These are phyloP conservation scores for Rhodotorula sphaerocarpa DNA, from an alignment of 768 basidiomycete genomes.

Conservation along the genomic window DNA sequence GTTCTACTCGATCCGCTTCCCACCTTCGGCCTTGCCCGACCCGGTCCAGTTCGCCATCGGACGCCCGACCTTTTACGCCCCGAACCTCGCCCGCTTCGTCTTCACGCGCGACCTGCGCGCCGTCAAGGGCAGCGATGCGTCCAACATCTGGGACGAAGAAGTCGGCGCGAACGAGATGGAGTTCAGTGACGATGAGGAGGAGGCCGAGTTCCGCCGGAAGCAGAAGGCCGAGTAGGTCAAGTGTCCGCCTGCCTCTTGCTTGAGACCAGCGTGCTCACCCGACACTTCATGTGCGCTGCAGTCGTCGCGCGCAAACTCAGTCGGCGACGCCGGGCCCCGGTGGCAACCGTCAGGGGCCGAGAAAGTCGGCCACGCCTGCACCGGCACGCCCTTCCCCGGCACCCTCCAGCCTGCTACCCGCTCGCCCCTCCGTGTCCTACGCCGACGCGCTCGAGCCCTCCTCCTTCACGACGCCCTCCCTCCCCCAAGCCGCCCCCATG, in stretches of 20 bases:
- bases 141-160: constrained; percentile 90
- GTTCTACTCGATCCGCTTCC: constrained; percentile 79
- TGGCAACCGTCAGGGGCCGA: not conserved
- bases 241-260: not conserved
- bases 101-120: constrained; percentile 62
- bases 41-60: constrained; percentile 34
- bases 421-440: constrained; percentile 33
- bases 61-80: constrained; percentile 68
- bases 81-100: constrained; percentile 68
- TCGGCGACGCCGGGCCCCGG: constrained; percentile 20
- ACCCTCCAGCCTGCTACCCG: constrained; percentile 18
- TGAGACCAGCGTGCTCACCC: too few relatives aligned
- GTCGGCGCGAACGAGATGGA: constrained; percentile 80
- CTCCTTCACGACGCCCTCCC: not conserved
- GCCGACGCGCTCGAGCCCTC: constrained; percentile 16
- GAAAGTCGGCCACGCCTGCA: not conserved
- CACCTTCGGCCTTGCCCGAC: constrained; percentile 33
- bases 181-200: constrained; percentile 91
- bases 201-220: constrained; percentile 60
- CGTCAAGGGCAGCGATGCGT: constrained; percentile 80
- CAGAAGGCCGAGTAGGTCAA: constrained; percentile 45
- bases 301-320: constrained; percentile 14
- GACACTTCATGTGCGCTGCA: not conserved
- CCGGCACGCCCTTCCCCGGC: not conserved
- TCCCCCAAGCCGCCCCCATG: constrained; percentile 14